These are phyloP conservation scores for Periglandula ipomoeae DNA, from an alignment of 2,329 filamentous ascomycete genomes.

Conservation along the genomic window DNA sequence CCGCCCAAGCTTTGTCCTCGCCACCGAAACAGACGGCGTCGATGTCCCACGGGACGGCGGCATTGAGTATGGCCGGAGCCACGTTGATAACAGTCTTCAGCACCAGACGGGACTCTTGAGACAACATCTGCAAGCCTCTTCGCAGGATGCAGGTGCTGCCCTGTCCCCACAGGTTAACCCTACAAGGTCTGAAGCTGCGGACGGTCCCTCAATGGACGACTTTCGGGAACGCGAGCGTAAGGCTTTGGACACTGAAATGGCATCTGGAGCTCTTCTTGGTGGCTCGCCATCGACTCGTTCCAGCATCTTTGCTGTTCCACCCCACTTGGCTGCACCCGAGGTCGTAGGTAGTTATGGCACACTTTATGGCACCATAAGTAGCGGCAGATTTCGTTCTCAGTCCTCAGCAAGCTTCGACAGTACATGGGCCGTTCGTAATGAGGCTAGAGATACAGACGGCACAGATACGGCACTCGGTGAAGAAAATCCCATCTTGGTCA, in stretches of 20 bases:
- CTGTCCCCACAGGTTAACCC: not conserved
- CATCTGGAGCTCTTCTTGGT: slow-evolving; percentile 18
- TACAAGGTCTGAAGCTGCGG: not conserved
- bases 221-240: slow-evolving; percentile 31
- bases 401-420: slow-evolving; percentile 37
- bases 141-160: slow-evolving; percentile 4
- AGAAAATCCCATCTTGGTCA: slow-evolving; percentile 70
- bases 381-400: slow-evolving; percentile 22
- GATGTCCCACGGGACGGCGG: slow-evolving; percentile 15
- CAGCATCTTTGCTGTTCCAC: slow-evolving; percentile 47
- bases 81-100: slow-evolving; percentile 26
- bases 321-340: slow-evolving; percentile 56
- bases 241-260: slow-evolving; percentile 34
- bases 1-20: slow-evolving; percentile 62
- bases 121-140: slow-evolving; percentile 39
- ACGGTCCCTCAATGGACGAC: slow-evolving; percentile 13
- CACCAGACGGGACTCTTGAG: slow-evolving; percentile 37
- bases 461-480: slow-evolving; percentile 18
- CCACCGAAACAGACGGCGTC: slow-evolving; percentile 37
- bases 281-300: slow-evolving; percentile 22
- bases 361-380: slow-evolving; percentile 43
- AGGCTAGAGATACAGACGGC: slow-evolving; percentile 18
- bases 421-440: slow-evolving; percentile 22
- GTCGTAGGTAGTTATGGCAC: slow-evolving; percentile 61
- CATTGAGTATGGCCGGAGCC: slow-evolving; percentile 32